Evolutionary conservation across 208 protist species (phyloP).

Genomic region (Acanthamoeba royreba): DNA sequence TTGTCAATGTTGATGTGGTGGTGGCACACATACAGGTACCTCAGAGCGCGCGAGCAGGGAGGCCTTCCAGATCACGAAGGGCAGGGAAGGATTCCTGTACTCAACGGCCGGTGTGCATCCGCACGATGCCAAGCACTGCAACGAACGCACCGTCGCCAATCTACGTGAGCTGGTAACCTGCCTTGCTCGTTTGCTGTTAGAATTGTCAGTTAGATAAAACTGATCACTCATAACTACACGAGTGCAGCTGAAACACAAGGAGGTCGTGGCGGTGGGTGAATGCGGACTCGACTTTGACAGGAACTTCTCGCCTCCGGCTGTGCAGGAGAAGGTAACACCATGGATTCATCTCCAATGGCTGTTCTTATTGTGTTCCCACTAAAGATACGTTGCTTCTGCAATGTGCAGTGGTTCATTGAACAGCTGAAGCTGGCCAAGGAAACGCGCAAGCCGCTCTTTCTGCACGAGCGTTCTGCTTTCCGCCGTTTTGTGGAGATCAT

Average conservation of each 20-base stretch:
- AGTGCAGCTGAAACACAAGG: neutral
- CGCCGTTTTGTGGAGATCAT: neutral
- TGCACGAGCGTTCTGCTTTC: neutral
- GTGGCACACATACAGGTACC: neutral
- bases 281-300: conserved; percentile 50
- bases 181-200: neutral
- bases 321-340: conserved; percentile 19
- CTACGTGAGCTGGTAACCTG: neutral
- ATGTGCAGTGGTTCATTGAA: neutral
- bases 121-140: conserved; percentile 48
- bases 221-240: neutral
- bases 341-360: neutral
- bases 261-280: conserved; percentile 31
- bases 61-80: neutral
- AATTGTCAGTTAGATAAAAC: neutral
- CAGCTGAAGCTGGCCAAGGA: conserved; percentile 41
- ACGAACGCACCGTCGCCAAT: neutral
- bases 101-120: conserved; percentile 48
- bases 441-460: neutral
- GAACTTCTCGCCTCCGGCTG: conserved; percentile 4
- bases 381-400: neutral
- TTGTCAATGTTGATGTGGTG: neutral
- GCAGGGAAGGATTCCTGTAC: neutral
- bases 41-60: neutral
- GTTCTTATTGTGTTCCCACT: neutral